Evolutionary conservation across 2,329 filamentous ascomycete species (phyloP), one percentile per base, ranked within the genome.

Genomic region (Pleurostoma richardsiae): DNA sequence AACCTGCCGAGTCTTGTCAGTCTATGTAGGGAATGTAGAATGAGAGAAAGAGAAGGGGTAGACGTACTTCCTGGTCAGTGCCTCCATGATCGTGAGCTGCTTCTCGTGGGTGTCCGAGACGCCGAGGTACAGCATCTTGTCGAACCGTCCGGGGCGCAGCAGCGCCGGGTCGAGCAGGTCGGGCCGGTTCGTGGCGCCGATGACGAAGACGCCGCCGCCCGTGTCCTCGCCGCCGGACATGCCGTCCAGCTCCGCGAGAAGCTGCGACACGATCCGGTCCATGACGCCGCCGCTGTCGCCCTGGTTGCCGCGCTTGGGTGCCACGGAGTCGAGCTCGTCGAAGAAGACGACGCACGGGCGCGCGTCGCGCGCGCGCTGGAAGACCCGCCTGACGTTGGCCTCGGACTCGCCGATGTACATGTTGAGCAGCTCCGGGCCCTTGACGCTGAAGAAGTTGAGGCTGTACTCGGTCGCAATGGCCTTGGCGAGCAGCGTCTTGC

Each of bases 341-440:
- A 96, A 95, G 74, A 96, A 96, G 43, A 96, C 90, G 42, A 92
- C 88, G 55, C 90, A 95, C 5, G 90, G 90, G 30, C 89, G 72
- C 1, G 90, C 90, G 64, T 95, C 90, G 40, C 90, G 76, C 5
- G 90, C 90, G 36, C 88, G 79, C 65, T 95, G 89, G 69, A 95
- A 95, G 0, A 95, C 90, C 7, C 90, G 79, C 10, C 90, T 83
- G 27, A 96, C 90, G 59, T 95, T 95, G 55, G 90, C 90, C 70
- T 95, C 90, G 1, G 88, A 94, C 66, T 95, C 90, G 66, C 90
- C 90, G 63, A 96, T 95, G 62, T 95, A 96, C 90, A 95, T 95
- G 68, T 95, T 95, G 43, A 95, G 82, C 56, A 96, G 69, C 66
- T 95, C 90, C 0, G 90, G 90, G 0, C 90, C 90, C 67, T 95